Base-by-base conservation (phyloP, 768 basidiomycete species). In the Calocera cornea region DNA sequence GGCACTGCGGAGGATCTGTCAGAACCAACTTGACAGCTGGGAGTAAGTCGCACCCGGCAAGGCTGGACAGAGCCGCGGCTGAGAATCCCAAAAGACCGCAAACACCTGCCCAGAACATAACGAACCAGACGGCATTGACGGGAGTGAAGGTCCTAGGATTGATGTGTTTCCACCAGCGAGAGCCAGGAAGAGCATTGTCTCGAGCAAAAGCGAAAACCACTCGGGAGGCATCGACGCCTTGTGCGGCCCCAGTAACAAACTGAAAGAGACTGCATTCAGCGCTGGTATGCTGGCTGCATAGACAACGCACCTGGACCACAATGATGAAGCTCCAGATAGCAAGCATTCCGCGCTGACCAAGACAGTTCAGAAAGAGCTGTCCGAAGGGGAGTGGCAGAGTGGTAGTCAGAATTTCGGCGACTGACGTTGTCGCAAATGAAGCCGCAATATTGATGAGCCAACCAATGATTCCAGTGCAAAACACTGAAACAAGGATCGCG, bases 91-190 rank as follows among this genome's bases (percentile, higher is more conserved):
- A 75, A 2, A 87, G 75, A 11, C 87, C 87, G 47, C 84, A 85
- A 33, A 89, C 69, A 1, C 78, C 84, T 8, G 87, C 74, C 44
- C 76, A 73, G 36, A 75, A 74, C 77, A 88, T 86, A 29, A 88
- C 87, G 50, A 89, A 79, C 88, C 87, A 89, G 3, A 87, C 88
- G 1, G 87, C 87, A 68, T 88, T 84, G 14, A 88, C 86, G 0
- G 87, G 87, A 5, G 88, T 89, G 71, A 83, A 83, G 0, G 87
- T 87, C 69, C 73, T 72, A 3, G 67, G 73, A 69, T 86, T 86
- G 66, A 89, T 81, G 66, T 74, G 78, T 71, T 87, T 87, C 87
- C 86, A 87, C 79, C 80, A 86, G 29, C 80, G 80, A 38, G 88
- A 88, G 3, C 87, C 87, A 7, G 87, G 88, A 12, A 89, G 80